phyloP scores from a whole-genome alignment of 2,329 filamentous ascomycete species.

The Fusarium falciforme region DNA sequence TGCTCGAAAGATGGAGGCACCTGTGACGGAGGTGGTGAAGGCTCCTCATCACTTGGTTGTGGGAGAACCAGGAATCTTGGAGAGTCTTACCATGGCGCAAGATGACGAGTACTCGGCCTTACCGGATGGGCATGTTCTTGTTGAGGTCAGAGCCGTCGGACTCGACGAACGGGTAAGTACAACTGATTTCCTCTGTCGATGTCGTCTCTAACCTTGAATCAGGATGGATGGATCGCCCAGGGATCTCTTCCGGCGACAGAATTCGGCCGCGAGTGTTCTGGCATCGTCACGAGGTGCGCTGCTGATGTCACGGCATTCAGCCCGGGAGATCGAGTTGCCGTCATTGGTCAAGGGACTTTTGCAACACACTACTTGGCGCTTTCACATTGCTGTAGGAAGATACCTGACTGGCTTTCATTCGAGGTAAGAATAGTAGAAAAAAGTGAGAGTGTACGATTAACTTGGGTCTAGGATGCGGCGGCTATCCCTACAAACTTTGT shows the following conservation, averaged over 20 bases:
- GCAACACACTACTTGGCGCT: conserved; percentile 32
- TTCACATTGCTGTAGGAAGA: conserved; percentile 28
- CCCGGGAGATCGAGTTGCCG: conserved; percentile 33
- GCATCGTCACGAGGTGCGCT: conserved; percentile 26
- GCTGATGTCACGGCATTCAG: conserved; percentile 20
- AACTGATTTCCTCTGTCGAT: not conserved
- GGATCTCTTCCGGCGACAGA: conserved; percentile 31
- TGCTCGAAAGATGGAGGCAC: conserved; percentile 28
- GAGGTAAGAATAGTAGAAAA: conserved; percentile 30
- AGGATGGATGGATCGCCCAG: conserved; percentile 34
- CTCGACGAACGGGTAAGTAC: conserved; percentile 35
- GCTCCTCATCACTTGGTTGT: conserved; percentile 28
- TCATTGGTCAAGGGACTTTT: conserved; percentile 39
- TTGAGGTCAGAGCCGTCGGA: conserved; percentile 36
- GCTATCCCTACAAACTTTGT: conserved; percentile 33
- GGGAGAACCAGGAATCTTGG: conserved; percentile 37
- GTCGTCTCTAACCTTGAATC: conserved; percentile 12
- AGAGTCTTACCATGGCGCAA: conserved; percentile 35
- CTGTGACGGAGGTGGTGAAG: conserved; percentile 15
- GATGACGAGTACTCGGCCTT: conserved; percentile 1
- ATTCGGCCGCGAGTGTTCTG: conserved; percentile 39
- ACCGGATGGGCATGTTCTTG: conserved; percentile 30
- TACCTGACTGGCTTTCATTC: conserved; percentile 38
- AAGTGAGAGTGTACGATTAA: not conserved
- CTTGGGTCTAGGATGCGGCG: conserved; percentile 23